Percentiles rank a stretch among this genome's conserved stretches.
phyloP scores from a whole-genome alignment of 805 yeast species.

The Grigorovia jiainica region DNA sequence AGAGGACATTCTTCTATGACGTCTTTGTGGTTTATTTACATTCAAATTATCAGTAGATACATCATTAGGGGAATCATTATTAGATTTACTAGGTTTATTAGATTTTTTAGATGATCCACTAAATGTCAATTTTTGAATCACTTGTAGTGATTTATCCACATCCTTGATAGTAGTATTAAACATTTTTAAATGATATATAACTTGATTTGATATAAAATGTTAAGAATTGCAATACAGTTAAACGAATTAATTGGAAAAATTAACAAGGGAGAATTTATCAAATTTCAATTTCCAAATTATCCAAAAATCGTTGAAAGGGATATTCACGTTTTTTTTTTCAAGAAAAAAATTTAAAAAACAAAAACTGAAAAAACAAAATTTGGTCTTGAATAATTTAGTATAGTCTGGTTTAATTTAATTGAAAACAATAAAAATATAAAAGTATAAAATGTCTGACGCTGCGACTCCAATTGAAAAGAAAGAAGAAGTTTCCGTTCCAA shows the following conservation, averaged over 20 bases:
- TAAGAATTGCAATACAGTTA: too few species aligned
- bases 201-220: too few species aligned
- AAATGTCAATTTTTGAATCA: background rate
- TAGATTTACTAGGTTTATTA: background rate
- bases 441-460: constrained; percentile 17
- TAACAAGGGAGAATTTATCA: too few species aligned
- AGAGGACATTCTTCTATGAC: constrained; percentile 31
- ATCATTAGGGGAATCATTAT: background rate
- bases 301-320: background rate
- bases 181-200: too few species aligned
- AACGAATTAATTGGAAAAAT: too few species aligned
- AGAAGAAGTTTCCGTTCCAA: constrained; percentile 34
- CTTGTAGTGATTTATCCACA: background rate
- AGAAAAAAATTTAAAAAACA: background rate
- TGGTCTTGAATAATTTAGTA: too few species aligned
- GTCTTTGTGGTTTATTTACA: background rate
- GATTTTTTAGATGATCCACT: background rate
- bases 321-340: background rate
- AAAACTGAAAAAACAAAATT: background rate
- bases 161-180: background rate
- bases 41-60: background rate
- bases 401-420: too few species aligned
- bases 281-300: too few species aligned
- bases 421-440: background rate
- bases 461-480: constrained; percentile 4